Percentiles rank a stretch among this genome's conserved stretches.
Conservation (phyloP, 805 yeast genomes). For the Saccharomycopsis fermentans region DNA sequence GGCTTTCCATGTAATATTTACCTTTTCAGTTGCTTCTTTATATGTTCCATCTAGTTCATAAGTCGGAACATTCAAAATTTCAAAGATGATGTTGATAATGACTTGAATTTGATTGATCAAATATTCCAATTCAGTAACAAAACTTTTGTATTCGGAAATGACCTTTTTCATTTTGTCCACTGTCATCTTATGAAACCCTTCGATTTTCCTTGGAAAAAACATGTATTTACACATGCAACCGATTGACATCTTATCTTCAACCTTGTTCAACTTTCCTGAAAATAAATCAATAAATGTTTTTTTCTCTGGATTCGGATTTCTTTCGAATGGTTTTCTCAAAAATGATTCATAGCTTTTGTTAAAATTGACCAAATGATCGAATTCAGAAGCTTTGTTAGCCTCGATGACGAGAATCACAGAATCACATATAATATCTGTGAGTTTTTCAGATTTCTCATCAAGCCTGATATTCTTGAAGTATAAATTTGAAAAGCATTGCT, state of each 20-base stretch:
- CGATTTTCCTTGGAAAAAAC: neutral
- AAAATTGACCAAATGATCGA: neutral
- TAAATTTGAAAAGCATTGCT: neutral
- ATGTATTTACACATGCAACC: neutral
- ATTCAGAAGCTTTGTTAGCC: neutral
- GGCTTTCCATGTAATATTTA: neutral
- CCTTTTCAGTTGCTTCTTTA: neutral
- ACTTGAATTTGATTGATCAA: neutral
- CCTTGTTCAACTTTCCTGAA: neutral
- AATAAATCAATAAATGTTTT: neutral
- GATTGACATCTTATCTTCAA: neutral
- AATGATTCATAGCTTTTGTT: neutral
- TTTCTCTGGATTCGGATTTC: neutral
- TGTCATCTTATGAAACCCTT: neutral
- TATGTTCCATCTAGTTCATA: neutral
- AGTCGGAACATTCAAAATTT: neutral
- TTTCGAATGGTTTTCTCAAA: neutral
- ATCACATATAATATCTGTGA: neutral
- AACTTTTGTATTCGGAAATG: neutral
- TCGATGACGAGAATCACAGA: neutral
- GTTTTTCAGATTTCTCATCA: neutral
- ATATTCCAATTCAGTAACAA: neutral
- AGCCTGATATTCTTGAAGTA: neutral
- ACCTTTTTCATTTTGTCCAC: neutral
- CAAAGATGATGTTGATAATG: neutral